phyloP scores from a whole-genome alignment of 768 basidiomycete genomes.

The Tubosaeta sp. region DNA sequence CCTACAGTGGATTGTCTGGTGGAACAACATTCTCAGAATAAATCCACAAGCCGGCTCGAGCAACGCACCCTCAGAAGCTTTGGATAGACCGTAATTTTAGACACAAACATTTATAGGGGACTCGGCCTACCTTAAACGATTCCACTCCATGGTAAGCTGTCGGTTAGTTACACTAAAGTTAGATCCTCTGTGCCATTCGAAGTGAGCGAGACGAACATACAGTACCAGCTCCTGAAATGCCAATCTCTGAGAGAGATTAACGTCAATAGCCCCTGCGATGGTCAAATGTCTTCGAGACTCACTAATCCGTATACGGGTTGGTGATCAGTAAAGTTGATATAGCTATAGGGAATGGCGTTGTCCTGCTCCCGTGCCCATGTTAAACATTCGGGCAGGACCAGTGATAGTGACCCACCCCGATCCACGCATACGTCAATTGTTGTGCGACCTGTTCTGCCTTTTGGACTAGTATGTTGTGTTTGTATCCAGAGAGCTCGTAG shows the following conservation, averaged over 20 bases:
- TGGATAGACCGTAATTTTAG: slow-evolving; percentile 56
- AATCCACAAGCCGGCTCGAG: fast-evolving
- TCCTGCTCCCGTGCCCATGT: slow-evolving; percentile 19
- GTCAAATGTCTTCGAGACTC: slow-evolving; percentile 7
- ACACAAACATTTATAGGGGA: neutral
- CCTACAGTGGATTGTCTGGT: slow-evolving; percentile 65
- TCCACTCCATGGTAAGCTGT: slow-evolving; percentile 60
- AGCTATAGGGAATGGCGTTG: slow-evolving; percentile 36
- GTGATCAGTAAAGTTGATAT: slow-evolving; percentile 37
- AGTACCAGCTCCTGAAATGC: slow-evolving; percentile 44
- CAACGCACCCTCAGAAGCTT: slow-evolving; percentile 46
- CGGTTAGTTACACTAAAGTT: too few relatives aligned
- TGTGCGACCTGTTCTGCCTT: slow-evolving; percentile 63
- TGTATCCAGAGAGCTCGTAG: slow-evolving; percentile 59
- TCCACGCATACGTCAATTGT: slow-evolving; percentile 60
- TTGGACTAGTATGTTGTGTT: slow-evolving; percentile 47
- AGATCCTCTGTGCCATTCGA: neutral
- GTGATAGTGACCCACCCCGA: slow-evolving; percentile 38
- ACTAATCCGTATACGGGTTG: slow-evolving; percentile 29
- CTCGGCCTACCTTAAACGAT: slow-evolving; percentile 36
- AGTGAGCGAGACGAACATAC: slow-evolving; percentile 24
- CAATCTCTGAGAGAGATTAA: slow-evolving; percentile 34
- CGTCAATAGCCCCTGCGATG: neutral
- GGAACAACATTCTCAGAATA: neutral
- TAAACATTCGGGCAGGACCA: neutral